A percentile compares a stretch with the other conserved stretches of the same genome.
Conservation (phyloP, 1,139 yeast species). For the Hyphopichia pseudoburtonii region DNA sequence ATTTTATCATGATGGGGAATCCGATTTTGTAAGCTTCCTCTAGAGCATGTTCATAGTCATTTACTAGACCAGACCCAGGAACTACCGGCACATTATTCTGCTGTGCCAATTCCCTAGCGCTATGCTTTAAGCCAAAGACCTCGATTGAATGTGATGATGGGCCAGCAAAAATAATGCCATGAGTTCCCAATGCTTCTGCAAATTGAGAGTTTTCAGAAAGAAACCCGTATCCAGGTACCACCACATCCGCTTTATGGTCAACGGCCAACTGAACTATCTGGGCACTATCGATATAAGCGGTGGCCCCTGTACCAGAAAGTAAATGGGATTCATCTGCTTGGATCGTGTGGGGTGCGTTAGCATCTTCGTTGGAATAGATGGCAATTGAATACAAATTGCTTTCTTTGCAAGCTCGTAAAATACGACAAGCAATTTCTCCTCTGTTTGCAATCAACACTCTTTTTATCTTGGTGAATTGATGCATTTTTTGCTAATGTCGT, state of each 20-base stretch:
- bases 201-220: conserved; percentile 43
- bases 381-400: conserved; percentile 38
- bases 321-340: conserved; percentile 32
- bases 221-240: conserved; percentile 46
- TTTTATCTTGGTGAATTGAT: conserved; percentile 15
- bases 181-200: conserved; percentile 34
- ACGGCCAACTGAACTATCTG: conserved; percentile 37
- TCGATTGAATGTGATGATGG: conserved; percentile 40
- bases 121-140: conserved; percentile 34
- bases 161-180: conserved; percentile 44
- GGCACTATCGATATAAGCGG: conserved; percentile 44
- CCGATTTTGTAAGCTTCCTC: conserved; percentile 37
- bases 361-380: conserved; percentile 42
- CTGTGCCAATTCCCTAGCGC: conserved; percentile 30
- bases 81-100: conserved; percentile 41
- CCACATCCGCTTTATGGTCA: conserved; percentile 33
- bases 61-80: conserved; percentile 47
- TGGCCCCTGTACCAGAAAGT: conserved; percentile 37
- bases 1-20: conserved; percentile 48
- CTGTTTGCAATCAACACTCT: conserved; percentile 45
- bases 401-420: conserved; percentile 36
- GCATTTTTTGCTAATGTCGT: neutral
- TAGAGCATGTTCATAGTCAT: conserved; percentile 26
- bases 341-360: conserved; percentile 39
- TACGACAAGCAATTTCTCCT: conserved; percentile 49